Evolutionary conservation across 2,329 filamentous ascomycete genomes (phyloP).

Genomic region (Cladosporium halotolerans): DNA sequence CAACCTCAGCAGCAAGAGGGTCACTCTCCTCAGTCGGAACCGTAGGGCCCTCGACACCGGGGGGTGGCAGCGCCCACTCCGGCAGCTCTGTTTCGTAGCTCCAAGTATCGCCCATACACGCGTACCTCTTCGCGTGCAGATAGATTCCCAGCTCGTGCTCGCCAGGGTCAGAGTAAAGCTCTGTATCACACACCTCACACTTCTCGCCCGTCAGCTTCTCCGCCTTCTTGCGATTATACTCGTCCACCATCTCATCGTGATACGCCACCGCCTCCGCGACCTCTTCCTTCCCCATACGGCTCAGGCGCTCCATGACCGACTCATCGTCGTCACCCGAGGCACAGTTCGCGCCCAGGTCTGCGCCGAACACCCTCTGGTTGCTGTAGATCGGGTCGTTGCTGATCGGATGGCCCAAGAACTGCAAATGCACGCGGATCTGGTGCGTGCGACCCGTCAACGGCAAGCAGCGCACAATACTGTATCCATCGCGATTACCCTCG

Average conservation of each 20-base stretch:
- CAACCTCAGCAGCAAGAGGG: constrained; percentile 39
- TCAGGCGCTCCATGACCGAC: constrained; percentile 78
- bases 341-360: constrained; percentile 61
- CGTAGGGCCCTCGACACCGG: constrained; percentile 63
- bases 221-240: constrained; percentile 83
- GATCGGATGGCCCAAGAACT: constrained; percentile 91
- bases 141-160: constrained; percentile 86
- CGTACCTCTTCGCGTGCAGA: constrained; percentile 85
- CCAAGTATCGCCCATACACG: constrained; percentile 77
- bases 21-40: constrained; percentile 51
- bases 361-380: constrained; percentile 86
- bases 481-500: constrained; percentile 50
- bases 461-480: constrained; percentile 90
- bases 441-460: constrained; percentile 92
- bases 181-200: constrained; percentile 77
- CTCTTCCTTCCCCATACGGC: constrained; percentile 89
- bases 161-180: constrained; percentile 88
- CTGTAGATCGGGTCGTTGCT: constrained; percentile 97
- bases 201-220: constrained; percentile 86
- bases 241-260: constrained; percentile 86
- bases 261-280: constrained; percentile 86
- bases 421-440: constrained; percentile 88
- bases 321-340: constrained; percentile 74
- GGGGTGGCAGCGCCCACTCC: constrained; percentile 76
- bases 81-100: constrained; percentile 80